Evolutionary conservation across 2,329 filamentous ascomycete genomes (phyloP).

Genomic region (Ceratocystis cubensis): DNA sequence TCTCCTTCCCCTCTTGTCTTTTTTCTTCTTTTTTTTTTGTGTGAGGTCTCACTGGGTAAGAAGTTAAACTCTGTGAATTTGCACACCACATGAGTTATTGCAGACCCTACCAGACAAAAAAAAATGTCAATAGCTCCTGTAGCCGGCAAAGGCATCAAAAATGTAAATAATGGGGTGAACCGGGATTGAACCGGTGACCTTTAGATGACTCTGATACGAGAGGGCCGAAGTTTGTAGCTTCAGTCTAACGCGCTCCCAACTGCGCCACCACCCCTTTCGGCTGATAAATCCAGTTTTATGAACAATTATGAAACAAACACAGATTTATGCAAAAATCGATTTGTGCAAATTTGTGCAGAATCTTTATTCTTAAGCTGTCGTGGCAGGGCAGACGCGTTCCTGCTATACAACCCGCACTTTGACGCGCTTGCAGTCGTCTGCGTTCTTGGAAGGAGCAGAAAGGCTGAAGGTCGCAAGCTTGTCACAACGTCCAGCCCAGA

Average conservation of each 20-base stretch:
- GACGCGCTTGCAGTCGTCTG: constrained; percentile 13
- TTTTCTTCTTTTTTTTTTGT: too few species aligned
- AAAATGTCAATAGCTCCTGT: background rate
- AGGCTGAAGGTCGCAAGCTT: constrained; percentile 15
- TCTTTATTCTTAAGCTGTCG: background rate
- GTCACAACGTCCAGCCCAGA: background rate
- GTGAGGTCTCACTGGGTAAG: too few species aligned
- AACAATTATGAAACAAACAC: background rate
- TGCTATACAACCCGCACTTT: constrained; percentile 3
- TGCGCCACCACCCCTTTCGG: constrained; percentile 18
- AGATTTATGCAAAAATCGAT: background rate
- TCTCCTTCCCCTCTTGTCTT: too few species aligned
- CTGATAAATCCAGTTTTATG: too few species aligned
- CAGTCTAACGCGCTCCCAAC: constrained; percentile 22
- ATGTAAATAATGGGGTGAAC: constrained; percentile 16
- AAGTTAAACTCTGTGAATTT: too few species aligned
- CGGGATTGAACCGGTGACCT: constrained; percentile 21
- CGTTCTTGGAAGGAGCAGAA: constrained; percentile 10
- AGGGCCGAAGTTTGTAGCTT: constrained; percentile 20
- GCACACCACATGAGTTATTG: too few species aligned
- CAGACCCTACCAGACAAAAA: background rate
- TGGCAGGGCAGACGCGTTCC: constrained; percentile 10
- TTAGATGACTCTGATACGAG: constrained; percentile 19
- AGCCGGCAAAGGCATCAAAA: background rate
- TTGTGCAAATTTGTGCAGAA: background rate